These are phyloP conservation scores for Coemansia sp. DNA, from an alignment of 371 early-diverging fungal genomes.

Conservation along the genomic window DNA sequence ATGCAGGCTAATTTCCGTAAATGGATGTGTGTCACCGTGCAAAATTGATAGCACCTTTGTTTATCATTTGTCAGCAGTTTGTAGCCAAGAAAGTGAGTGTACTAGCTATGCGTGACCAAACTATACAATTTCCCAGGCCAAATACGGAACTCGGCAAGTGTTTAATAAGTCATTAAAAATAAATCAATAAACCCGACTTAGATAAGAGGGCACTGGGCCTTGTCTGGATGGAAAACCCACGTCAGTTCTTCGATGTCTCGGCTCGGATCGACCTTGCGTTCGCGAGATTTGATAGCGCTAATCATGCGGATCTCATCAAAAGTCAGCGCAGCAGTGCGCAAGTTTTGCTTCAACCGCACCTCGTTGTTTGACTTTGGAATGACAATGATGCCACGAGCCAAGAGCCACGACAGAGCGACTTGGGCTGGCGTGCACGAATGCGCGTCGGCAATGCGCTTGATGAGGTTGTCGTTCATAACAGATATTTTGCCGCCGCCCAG, in stretches of 20 bases:
- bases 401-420: slow-evolving; percentile 75
- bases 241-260: slow-evolving; percentile 21
- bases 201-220: slow-evolving; percentile 35
- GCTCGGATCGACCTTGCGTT: slow-evolving; percentile 41
- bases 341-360: slow-evolving; percentile 40
- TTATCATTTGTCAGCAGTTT: not conserved
- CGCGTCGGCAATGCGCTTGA: slow-evolving; percentile 63
- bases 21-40: not conserved
- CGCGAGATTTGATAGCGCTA: slow-evolving; percentile 14
- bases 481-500: slow-evolving; percentile 57
- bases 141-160: no score
- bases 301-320: slow-evolving; percentile 29
- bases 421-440: slow-evolving; percentile 69
- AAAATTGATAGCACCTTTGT: not conserved
- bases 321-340: slow-evolving; percentile 25
- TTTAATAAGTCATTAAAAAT: no score
- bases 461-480: slow-evolving; percentile 32
- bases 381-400: slow-evolving; percentile 56
- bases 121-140: no score
- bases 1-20: slow-evolving; percentile 5
- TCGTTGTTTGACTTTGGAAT: slow-evolving; percentile 51
- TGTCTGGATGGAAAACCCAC: slow-evolving; percentile 41
- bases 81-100: not conserved
- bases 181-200: not conserved
- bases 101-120: not conserved